A percentile compares a stretch with the other conserved stretches of the same genome.
phyloP scores from a whole-genome alignment of 495 filamentous ascomycete genomes.

The Pseudevernia furfuracea region DNA sequence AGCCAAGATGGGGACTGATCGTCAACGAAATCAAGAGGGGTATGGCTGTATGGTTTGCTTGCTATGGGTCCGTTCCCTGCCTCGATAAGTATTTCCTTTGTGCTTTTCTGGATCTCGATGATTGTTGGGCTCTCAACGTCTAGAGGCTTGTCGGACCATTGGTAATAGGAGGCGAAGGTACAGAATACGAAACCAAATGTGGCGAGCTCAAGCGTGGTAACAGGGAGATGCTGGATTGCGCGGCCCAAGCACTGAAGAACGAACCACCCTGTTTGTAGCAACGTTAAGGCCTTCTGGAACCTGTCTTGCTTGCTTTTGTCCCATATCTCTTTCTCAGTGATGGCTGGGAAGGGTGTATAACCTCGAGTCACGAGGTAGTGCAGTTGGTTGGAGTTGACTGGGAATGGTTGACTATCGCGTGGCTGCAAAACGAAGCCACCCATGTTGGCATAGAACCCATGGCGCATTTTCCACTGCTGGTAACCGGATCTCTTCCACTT shows the following conservation, averaged over 20 bases:
- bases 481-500: slow-evolving; percentile 24
- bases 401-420: slow-evolving; percentile 24
- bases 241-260: slow-evolving; percentile 31
- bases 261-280: slow-evolving; percentile 35
- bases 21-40: slow-evolving; percentile 36
- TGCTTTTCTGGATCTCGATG: slow-evolving; percentile 18
- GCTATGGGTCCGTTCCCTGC: slow-evolving; percentile 20
- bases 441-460: slow-evolving; percentile 38
- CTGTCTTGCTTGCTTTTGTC: slow-evolving; percentile 31
- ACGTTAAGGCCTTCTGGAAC: slow-evolving; percentile 32
- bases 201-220: slow-evolving; percentile 35
- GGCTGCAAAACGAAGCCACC: slow-evolving; percentile 33
- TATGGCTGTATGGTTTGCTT: slow-evolving; percentile 24
- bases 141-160: slow-evolving; percentile 37
- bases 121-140: slow-evolving; percentile 28
- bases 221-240: slow-evolving; percentile 26
- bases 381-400: slow-evolving; percentile 31
- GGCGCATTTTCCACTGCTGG: slow-evolving; percentile 31
- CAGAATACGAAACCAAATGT: slow-evolving; percentile 33
- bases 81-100: slow-evolving; percentile 24
- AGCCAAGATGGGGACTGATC: slow-evolving; percentile 46
- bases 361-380: slow-evolving; percentile 29
- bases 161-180: slow-evolving; percentile 30
- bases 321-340: slow-evolving; percentile 26
- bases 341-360: slow-evolving; percentile 28